Evolutionary conservation across 495 filamentous ascomycete species (phyloP).

Genomic region (Penicillium chermesinum): DNA sequence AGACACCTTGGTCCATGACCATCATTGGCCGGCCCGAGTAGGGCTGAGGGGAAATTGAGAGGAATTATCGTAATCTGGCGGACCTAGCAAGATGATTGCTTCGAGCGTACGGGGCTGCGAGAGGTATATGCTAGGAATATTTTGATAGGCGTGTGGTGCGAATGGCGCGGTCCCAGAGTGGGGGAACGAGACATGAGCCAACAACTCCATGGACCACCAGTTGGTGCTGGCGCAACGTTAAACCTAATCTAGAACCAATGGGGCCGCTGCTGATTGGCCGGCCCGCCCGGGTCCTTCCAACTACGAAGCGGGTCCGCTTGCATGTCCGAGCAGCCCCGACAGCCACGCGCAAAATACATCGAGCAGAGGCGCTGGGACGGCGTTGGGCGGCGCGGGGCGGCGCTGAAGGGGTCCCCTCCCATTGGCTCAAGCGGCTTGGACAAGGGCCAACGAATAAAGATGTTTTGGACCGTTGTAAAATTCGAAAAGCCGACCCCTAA

Average conservation of each 20-base stretch:
- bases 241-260: not conserved
- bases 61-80: no score
- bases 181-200: not conserved
- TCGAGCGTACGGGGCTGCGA: slow-evolving; percentile 5
- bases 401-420: not conserved
- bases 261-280: not conserved
- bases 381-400: no score
- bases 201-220: not conserved
- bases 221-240: not conserved
- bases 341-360: no score
- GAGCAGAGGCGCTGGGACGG: no score
- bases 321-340: no score
- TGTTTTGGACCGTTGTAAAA: not conserved
- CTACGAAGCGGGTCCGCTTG: no score
- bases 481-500: not conserved
- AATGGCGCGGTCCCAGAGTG: not conserved
- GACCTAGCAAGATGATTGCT: no score
- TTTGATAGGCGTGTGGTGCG: not conserved
- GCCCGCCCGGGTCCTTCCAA: no score
- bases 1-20: not conserved
- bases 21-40: slow-evolving; percentile 2
- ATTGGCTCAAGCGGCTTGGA: not conserved
- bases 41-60: slow-evolving; percentile 8
- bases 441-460: no score
- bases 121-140: not conserved